Conservation (phyloP, 2,329 filamentous ascomycete genomes). For the Chrysoporthe puriensis region DNA sequence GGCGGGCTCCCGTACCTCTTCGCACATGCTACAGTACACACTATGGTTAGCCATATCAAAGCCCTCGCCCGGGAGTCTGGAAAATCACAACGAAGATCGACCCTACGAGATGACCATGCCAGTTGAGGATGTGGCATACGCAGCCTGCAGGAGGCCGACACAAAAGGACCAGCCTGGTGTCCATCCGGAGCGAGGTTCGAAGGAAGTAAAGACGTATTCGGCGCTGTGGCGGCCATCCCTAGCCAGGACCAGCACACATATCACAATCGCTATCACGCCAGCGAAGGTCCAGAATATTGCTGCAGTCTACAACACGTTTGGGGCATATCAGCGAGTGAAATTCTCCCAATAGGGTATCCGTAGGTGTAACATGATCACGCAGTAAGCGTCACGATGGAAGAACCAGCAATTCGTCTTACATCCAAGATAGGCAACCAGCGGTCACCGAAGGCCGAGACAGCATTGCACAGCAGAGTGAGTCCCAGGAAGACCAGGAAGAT, state of each 20-base stretch:
- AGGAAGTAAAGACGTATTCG: constrained; percentile 68
- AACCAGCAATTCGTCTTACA: constrained; percentile 51
- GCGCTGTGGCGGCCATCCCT: constrained; percentile 68
- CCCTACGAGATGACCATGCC: constrained; percentile 80
- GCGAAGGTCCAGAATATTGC: constrained; percentile 77
- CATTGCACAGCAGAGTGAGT: constrained; percentile 66
- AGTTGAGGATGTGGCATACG: constrained; percentile 74
- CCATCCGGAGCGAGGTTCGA: constrained; percentile 72
- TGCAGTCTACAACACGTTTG: constrained; percentile 56
- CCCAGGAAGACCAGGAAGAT: constrained; percentile 72
- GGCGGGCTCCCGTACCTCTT: constrained; percentile 69
- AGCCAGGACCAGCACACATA: constrained; percentile 66
- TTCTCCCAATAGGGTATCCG: background rate
- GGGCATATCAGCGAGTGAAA: constrained; percentile 31
- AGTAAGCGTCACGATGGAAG: constrained; percentile 10
- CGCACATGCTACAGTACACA: constrained; percentile 62
- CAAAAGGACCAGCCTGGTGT: constrained; percentile 72
- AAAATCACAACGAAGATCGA: constrained; percentile 9
- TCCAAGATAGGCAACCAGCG: constrained; percentile 69
- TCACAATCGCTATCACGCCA: constrained; percentile 67
- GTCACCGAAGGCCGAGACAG: constrained; percentile 70
- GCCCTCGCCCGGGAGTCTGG: background rate
- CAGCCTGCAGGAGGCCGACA: constrained; percentile 72
- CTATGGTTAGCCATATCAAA: constrained; percentile 16
- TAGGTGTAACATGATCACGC: background rate